Evolutionary conservation across 345 rosid species (phyloP), one percentile per base, ranked within the genome.

Genomic region (Heritiera fomes): DNA sequence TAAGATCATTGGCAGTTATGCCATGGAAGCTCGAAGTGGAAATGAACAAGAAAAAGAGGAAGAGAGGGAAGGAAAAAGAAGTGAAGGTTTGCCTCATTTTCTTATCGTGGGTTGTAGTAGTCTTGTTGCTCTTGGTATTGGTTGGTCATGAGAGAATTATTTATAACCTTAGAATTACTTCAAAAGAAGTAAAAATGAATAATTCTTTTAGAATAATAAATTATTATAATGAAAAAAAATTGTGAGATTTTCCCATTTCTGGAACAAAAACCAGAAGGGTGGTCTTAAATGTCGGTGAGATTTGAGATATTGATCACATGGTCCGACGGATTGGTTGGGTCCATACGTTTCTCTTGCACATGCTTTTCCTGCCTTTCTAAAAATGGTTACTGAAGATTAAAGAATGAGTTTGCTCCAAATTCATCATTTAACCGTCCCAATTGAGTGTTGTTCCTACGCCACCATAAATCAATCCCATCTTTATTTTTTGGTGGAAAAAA

Each of bases 1-100:
- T 75, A n/a, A 88, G 79, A 41, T 84, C 55, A 76, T 60, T 45
- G 59, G 80, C 64, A 23, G 49, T 46, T n/a, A 50, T 28, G 79
- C 45, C 41, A 34, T 75, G 55, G 78, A 66, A 18, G 67, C 28
- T 50, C 34, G 4, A 15, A 71, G 61, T 1, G 69, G 78, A 62
- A 70, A 67, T 0, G 62, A 82, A 53, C 66, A 78, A 23, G 71
- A 79, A 34, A 34, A 34, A 49, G 28, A 58, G 55, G 60, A 32
- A 56, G 61, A 60, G 49, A 70, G 73, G 74, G n/a, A 73, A 62
- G 23, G 20, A n/a, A 47, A 79, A 34, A 10, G 66, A 62, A 52
- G 58, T 70, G 8, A 53, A 71, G 5, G 17, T 11, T 53, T 10
- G 32, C 32, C 10, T 34, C 89, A 84, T 86, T 55, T 30, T 50